Evolutionary conservation across 148 eudicot genomes (phyloP), one percentile per base, ranked within the genome.

Genomic region (Vaccinium vitisidaea): DNA sequence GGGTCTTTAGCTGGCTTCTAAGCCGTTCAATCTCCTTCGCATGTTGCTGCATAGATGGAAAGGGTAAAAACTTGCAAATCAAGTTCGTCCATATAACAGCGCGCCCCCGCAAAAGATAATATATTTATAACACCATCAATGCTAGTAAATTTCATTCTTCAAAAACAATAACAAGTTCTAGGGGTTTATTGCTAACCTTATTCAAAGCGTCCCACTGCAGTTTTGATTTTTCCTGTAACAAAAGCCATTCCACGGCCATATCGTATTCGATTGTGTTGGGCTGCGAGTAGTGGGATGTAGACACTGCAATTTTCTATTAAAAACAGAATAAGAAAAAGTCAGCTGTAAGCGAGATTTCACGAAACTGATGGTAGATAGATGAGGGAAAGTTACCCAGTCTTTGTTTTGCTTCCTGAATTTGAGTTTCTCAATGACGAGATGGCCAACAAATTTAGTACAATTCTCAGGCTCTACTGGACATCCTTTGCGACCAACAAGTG

Each of bases 211-310:
- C 80, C 93, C 90, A 90, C 83, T 87, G 86, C 30, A 75, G n/a
- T 36, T 89, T 88, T 82, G 86, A 89, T 89, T 75, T 85, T 48
- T 84, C 80, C 82, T 92, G 95, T 59, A 91, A 83, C 2, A 75
- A 32, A 67, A 86, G 83, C 98, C 98, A 94, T 9, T 88, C 83
- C 80, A 83, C 78, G 39, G 95, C 96, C 93, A 94, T 84, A 8
- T 93, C 94, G 70, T 79, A 86, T 63, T 91, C 95, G 48, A 88
- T 65, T 5, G 93, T 92, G 84, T 93, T 93, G 67, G 88, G 77
- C 84, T 94, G 98, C 18, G 94, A 84, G 83, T 78, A 92, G 83
- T 93, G 98, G 32, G 98, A 92, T 56, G 98, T 93, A 1, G 93
- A 90, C 46, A 88, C 92, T 8, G 90, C 90, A 16, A 86, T 87